Conservation (phyloP, 306 rosid species). For the Lathyrus tuberosus region DNA sequence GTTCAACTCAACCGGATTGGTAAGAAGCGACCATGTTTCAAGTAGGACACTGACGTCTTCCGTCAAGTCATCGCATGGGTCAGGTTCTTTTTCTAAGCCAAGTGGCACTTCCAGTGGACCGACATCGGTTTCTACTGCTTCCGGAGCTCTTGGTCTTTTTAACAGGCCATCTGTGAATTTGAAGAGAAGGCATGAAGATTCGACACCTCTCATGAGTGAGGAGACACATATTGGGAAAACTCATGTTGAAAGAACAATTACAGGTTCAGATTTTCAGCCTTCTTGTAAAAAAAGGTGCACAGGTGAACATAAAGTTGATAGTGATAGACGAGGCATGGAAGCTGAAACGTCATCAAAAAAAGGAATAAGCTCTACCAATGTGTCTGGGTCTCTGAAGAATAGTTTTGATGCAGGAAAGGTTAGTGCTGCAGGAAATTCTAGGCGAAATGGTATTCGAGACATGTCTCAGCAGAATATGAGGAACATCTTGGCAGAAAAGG, state of each 20-base stretch:
- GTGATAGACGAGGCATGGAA: constrained; percentile 33
- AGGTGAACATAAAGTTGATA: constrained; percentile 35
- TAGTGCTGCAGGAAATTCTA: constrained; percentile 43
- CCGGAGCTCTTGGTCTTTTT: constrained; percentile 45
- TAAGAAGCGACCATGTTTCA: constrained; percentile 38
- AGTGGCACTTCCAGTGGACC: constrained; percentile 28
- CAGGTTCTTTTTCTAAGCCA: no score
- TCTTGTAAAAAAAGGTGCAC: constrained; percentile 44
- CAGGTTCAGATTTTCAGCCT: constrained; percentile 43
- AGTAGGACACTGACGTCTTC: constrained; percentile 47
- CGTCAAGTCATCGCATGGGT: not conserved
- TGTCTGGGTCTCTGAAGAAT: constrained; percentile 47
- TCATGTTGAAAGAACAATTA: constrained; percentile 44
- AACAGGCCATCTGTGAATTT: constrained; percentile 38
- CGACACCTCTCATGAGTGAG: constrained; percentile 35
- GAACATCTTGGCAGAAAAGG: constrained; percentile 57
- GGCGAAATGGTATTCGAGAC: constrained; percentile 46
- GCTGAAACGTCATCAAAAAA: constrained; percentile 37
- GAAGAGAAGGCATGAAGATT: constrained; percentile 53
- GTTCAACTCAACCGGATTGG: constrained; percentile 42
- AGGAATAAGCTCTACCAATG: constrained; percentile 41
- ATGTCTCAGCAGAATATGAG: constrained; percentile 47
- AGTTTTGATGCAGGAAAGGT: constrained; percentile 46
- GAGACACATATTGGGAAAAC: constrained; percentile 35
- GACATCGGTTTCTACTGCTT: constrained; percentile 44